Conservation (phyloP, 495 filamentous ascomycete species). For the Talaromyces liani region DNA sequence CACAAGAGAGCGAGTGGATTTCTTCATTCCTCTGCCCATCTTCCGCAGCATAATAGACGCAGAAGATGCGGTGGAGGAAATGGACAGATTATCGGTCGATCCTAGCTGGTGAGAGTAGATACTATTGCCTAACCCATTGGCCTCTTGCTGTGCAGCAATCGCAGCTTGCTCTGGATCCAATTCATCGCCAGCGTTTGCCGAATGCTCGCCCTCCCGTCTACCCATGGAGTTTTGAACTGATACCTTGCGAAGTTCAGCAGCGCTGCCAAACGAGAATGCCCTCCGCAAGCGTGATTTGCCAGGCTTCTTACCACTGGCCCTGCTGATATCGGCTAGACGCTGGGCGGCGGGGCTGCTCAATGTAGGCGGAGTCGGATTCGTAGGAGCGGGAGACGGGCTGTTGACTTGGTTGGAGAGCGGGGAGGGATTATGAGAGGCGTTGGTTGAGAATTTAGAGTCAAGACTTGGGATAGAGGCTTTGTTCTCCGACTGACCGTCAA, state of each 20-base stretch:
- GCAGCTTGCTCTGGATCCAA: constrained; percentile 81
- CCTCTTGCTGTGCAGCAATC: constrained; percentile 87
- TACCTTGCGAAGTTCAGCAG: constrained; percentile 77
- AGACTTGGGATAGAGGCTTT: not conserved
- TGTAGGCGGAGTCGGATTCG: constrained; percentile 16
- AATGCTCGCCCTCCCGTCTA: constrained; percentile 57
- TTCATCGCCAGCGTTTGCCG: constrained; percentile 62
- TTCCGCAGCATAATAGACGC: constrained; percentile 99
- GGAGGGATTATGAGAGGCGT: constrained; percentile 52
- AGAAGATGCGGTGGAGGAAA: constrained; percentile 95
- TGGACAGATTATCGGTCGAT: constrained; percentile 93
- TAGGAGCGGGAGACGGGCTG: constrained; percentile 25
- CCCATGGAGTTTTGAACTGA: constrained; percentile 57
- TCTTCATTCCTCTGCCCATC: constrained; percentile 98
- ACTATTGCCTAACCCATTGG: constrained; percentile 79
- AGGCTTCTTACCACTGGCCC: constrained; percentile 61
- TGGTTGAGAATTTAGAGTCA: not conserved
- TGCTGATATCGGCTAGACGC: constrained; percentile 72
- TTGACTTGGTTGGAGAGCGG: constrained; percentile 81
- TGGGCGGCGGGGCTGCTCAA: constrained; percentile 64
- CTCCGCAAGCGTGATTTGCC: constrained; percentile 83
- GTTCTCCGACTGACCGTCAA: constrained; percentile 19
- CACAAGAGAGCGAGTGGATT: constrained; percentile 79
- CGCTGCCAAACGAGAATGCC: constrained; percentile 96
- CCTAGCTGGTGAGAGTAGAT: constrained; percentile 80